phyloP scores from a whole-genome alignment of 345 rosid species.

The Eucalyptus sp. region DNA sequence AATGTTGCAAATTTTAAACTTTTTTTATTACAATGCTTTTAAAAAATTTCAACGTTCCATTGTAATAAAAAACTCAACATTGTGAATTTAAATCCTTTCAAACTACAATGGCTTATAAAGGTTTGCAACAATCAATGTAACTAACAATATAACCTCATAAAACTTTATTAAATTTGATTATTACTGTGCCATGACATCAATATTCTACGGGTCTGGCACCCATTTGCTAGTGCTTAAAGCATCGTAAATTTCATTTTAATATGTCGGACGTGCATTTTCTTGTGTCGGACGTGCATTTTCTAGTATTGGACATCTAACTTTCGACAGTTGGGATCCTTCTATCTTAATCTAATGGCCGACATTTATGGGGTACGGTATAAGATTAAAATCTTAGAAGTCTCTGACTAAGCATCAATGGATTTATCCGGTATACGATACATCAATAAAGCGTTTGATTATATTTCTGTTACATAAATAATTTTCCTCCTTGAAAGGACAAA shows the following conservation, averaged over 20 bases:
- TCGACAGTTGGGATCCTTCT: neutral
- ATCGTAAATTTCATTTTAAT: neutral
- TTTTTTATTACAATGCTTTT: neutral
- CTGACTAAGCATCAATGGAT: neutral
- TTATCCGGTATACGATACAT: no score
- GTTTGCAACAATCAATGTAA: neutral
- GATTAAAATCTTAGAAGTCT: no score
- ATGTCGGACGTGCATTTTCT: no score
- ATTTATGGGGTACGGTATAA: neutral
- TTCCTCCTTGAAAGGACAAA: no score
- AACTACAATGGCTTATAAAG: neutral
- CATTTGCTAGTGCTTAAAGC: neutral
- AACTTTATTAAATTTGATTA: neutral
- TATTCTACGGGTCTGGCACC: rapidly evolving
- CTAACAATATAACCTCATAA: neutral
- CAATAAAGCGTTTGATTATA: no score
- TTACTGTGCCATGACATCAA: neutral
- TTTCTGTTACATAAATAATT: no score
- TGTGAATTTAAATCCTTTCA: neutral
- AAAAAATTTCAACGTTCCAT: neutral
- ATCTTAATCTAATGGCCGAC: neutral
- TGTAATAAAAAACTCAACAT: neutral
- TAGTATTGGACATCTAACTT: no score
- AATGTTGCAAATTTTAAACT: neutral
- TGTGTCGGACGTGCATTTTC: neutral